phyloP scores from a whole-genome alignment of 257 asterid genomes.

The Pogostemon cablin region DNA sequence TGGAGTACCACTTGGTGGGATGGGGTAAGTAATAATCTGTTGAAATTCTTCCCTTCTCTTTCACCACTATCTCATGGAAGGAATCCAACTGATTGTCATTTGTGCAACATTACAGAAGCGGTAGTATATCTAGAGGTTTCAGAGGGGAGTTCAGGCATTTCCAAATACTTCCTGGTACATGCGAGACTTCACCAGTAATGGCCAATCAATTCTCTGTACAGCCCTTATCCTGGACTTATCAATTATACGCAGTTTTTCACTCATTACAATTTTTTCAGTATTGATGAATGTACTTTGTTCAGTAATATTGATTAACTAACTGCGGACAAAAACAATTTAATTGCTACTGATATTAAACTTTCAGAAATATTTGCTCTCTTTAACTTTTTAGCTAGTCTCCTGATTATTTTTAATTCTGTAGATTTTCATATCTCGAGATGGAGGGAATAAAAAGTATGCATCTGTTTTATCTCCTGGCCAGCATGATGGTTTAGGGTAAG shows the following conservation, averaged over 20 bases:
- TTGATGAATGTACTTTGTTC: background rate
- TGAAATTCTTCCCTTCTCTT: background rate
- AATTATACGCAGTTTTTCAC: constrained; percentile 25
- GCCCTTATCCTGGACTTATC: constrained; percentile 34
- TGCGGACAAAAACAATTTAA: background rate
- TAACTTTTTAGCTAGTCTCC: background rate
- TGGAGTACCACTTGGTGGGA: constrained; percentile 99
- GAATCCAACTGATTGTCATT: constrained; percentile 20
- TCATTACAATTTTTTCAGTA: constrained; percentile 10
- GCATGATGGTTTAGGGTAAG: constrained; percentile 94
- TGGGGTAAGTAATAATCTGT: constrained; percentile 72
- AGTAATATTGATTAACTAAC: background rate
- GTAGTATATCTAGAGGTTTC: constrained; percentile 98
- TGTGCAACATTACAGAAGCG: constrained; percentile 71
- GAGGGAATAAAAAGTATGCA: constrained; percentile 89
- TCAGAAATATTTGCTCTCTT: background rate
- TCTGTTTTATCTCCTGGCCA: constrained; percentile 91
- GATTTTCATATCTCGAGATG: constrained; percentile 96
- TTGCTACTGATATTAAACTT: constrained; percentile 1
- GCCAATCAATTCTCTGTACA: constrained; percentile 97
- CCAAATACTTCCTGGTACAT: constrained; percentile 93
- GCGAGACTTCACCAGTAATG: constrained; percentile 95
- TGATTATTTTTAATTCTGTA: constrained; percentile 38
- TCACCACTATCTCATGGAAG: constrained; percentile 17
- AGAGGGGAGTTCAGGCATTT: constrained; percentile 95